Percentiles rank a stretch among this genome's conserved stretches.
Conservation (phyloP, 129 eudicot genomes). For the Tanacetum coccineum region DNA sequence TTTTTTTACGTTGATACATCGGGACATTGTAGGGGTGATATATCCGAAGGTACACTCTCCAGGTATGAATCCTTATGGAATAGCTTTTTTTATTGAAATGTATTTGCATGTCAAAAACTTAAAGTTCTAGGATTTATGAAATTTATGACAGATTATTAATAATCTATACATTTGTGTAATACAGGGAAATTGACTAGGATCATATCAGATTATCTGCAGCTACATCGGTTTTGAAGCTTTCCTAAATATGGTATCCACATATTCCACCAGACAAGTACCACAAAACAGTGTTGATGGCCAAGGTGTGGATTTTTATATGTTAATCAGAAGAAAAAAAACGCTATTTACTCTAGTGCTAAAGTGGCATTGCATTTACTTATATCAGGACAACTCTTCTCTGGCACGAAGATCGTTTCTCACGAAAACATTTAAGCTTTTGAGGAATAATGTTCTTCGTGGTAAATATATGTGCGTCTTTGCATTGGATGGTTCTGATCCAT, state of each 20-base stretch:
- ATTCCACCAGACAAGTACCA: slow-evolving; percentile 70
- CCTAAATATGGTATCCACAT: slow-evolving; percentile 85
- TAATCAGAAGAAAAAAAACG: slow-evolving; percentile 1
- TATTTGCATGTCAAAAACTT: too few species aligned
- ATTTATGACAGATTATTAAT: not conserved
- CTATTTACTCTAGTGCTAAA: slow-evolving; percentile 1
- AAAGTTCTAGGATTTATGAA: too few species aligned
- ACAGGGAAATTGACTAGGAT: slow-evolving; percentile 60
- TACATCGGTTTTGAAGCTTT: slow-evolving; percentile 79
- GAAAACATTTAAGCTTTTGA: slow-evolving; percentile 66
- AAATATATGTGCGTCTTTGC: slow-evolving; percentile 84
- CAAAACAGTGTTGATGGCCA: slow-evolving; percentile 58
- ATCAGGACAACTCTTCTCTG: slow-evolving; percentile 57
- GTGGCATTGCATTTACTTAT: slow-evolving; percentile 15
- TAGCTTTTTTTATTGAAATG: too few species aligned
- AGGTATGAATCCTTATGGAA: slow-evolving; percentile 37
- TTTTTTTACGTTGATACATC: too few species aligned
- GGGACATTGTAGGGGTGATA: slow-evolving; percentile 42
- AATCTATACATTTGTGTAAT: slow-evolving; percentile 17
- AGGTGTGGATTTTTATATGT: slow-evolving; percentile 44
- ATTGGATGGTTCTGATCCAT: slow-evolving; percentile 45
- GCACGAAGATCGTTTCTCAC: slow-evolving; percentile 51
- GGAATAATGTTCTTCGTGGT: slow-evolving; percentile 46
- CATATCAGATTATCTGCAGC: slow-evolving; percentile 78
- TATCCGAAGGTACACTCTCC: slow-evolving; percentile 33